Evolutionary conservation across 768 basidiomycete species (phyloP).

Genomic region (Lactifluus rugatus): DNA sequence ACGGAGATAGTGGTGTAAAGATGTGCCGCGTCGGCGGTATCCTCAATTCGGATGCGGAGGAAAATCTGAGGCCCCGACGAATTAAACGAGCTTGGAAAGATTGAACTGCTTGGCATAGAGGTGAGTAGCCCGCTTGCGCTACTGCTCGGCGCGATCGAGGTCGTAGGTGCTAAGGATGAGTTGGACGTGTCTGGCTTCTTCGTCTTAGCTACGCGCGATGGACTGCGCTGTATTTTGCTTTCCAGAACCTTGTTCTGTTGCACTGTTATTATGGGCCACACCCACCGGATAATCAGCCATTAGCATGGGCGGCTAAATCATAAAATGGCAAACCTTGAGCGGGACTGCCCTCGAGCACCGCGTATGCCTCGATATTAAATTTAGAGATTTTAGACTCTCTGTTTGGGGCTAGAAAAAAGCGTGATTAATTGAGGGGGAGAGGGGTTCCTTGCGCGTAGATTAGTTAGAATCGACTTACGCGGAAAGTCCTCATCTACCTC

Average conservation of each 20-base stretch:
- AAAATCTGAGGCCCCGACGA: constrained; percentile 76
- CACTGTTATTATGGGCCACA: constrained; percentile 29
- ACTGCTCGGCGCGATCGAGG: constrained; percentile 8
- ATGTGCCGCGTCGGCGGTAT: constrained; percentile 73
- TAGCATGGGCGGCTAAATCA: neutral
- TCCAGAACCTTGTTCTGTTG: constrained; percentile 76
- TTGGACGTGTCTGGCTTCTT: constrained; percentile 45
- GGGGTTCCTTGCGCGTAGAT: too few species aligned
- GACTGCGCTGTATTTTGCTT: constrained; percentile 70
- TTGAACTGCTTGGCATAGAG: constrained; percentile 27
- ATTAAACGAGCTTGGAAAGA: constrained; percentile 55
- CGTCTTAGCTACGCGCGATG: constrained; percentile 56
- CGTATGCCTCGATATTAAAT: constrained; percentile 86
- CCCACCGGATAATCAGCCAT: neutral
- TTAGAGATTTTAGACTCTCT: constrained; percentile 75
- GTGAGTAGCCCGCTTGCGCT: constrained; percentile 24
- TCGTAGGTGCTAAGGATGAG: constrained; percentile 22
- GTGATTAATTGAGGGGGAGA: neutral
- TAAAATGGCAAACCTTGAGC: constrained; percentile 46
- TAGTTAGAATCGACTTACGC: constrained; percentile 43
- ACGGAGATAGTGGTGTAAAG: constrained; percentile 86
- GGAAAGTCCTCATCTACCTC: constrained; percentile 99
- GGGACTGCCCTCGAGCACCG: constrained; percentile 66
- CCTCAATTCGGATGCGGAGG: constrained; percentile 71
- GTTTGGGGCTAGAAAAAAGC: constrained; percentile 63